Conservation (phyloP, 106 monocot species). For the Cymbidium sinense region DNA sequence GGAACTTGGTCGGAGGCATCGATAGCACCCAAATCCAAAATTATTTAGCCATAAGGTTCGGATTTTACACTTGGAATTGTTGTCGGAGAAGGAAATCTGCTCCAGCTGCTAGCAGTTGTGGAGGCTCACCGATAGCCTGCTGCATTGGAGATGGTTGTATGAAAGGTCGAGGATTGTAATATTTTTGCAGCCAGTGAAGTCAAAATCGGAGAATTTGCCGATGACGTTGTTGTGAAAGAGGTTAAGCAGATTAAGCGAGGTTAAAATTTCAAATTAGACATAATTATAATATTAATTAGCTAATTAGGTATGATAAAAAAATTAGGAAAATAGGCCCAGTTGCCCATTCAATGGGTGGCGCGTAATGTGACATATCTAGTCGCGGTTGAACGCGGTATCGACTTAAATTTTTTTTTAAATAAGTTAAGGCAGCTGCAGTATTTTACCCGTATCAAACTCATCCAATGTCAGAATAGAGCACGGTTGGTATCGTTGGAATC, state of each 20-base stretch:
- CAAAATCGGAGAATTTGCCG: conserved; percentile 49
- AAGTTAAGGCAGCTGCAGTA: too few species aligned
- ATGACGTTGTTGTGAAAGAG: conserved; percentile 68
- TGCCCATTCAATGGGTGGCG: too few species aligned
- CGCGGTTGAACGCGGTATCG: too few species aligned
- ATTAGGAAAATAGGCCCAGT: too few species aligned
- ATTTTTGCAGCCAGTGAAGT: conserved; percentile 43
- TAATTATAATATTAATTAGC: too few species aligned
- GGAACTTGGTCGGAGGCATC: conserved; percentile 49
- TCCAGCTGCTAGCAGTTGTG: conserved; percentile 43
- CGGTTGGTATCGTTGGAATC: too few species aligned
- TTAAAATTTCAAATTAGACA: too few species aligned
- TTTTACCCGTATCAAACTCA: too few species aligned
- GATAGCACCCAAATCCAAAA: conserved; percentile 45
- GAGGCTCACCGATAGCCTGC: conserved; percentile 36
- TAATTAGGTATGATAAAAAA: too few species aligned
- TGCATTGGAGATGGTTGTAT: conserved; percentile 39
- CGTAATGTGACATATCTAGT: too few species aligned
- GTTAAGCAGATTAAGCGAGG: conserved; percentile 23
- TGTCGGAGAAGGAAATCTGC: conserved; percentile 43
- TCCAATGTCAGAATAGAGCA: too few species aligned
- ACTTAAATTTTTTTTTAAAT: too few species aligned
- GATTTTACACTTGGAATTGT: conserved; percentile 26
- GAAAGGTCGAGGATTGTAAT: conserved; percentile 44
- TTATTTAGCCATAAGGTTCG: conserved; percentile 31